These are phyloP conservation scores for Penicillium sp. DNA, from an alignment of 2,329 filamentous ascomycete species.

Conservation along the genomic window DNA sequence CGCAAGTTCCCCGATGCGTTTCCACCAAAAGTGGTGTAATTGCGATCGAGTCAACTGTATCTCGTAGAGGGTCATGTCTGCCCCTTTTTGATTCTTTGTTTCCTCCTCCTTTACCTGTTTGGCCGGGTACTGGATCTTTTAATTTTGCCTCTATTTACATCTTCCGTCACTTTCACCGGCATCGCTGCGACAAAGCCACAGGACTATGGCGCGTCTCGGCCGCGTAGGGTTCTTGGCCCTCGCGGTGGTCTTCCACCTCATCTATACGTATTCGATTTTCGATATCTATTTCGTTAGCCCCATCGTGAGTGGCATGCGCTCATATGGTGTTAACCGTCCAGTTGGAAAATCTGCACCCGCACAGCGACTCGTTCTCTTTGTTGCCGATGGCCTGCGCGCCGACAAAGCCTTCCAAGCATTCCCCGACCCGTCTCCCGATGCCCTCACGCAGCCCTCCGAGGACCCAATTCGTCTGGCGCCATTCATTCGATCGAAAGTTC, in stretches of 20 bases:
- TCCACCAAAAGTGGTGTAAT: slow-evolving; percentile 6
- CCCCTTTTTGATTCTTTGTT: slow-evolving; percentile 15
- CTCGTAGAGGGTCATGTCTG: slow-evolving; percentile 4
- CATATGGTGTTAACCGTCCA: slow-evolving; percentile 64
- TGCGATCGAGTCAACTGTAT: slow-evolving; percentile 1
- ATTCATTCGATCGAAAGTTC: slow-evolving; percentile 80
- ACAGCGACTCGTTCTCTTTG: slow-evolving; percentile 84
- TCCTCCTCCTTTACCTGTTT: slow-evolving; percentile 7
- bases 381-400: slow-evolving; percentile 93
- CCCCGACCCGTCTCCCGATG: slow-evolving; percentile 69
- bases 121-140: slow-evolving; percentile 3
- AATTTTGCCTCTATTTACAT: slow-evolving; percentile 3
- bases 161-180: neutral
- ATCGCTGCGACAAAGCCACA: slow-evolving; percentile 7
- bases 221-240: slow-evolving; percentile 81
- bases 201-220: slow-evolving; percentile 48
- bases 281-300: slow-evolving; percentile 98
- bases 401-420: slow-evolving; percentile 97
- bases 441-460: slow-evolving; percentile 19
- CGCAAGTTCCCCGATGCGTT: slow-evolving; percentile 16
- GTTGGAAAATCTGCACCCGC: slow-evolving; percentile 64
- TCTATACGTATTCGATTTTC: slow-evolving; percentile 94
- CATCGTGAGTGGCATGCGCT: slow-evolving; percentile 89
- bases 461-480: slow-evolving; percentile 75
- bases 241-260: slow-evolving; percentile 84